These are phyloP conservation scores for Sphaerostilbella broomeana DNA, from an alignment of 2,329 filamentous ascomycete species.

Conservation along the genomic window DNA sequence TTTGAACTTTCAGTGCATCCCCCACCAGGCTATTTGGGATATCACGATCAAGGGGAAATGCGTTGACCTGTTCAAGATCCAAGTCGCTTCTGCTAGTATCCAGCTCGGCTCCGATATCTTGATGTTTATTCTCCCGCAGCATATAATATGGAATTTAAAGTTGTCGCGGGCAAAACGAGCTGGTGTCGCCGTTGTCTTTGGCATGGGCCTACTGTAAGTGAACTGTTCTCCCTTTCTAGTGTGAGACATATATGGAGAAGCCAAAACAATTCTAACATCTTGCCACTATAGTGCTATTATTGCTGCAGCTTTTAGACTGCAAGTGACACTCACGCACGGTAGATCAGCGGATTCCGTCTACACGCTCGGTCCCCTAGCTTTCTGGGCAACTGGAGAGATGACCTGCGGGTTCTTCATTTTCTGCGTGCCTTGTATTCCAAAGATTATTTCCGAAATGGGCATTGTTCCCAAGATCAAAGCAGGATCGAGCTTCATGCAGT, in stretches of 20 bases:
- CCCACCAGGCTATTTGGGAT: slow-evolving; percentile 1
- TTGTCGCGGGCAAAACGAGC: slow-evolving; percentile 1
- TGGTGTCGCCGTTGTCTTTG: slow-evolving; percentile 3
- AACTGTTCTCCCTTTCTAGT: background rate
- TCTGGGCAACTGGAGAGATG: slow-evolving; percentile 1
- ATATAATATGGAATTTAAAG: slow-evolving; percentile 1
- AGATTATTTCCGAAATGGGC: background rate
- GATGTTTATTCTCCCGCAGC: slow-evolving; percentile 1
- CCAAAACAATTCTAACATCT: background rate
- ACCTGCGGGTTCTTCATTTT: slow-evolving; percentile 7
- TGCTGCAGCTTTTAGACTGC: background rate
- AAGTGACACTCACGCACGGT: background rate
- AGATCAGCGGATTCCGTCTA: background rate
- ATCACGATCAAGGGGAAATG: background rate
- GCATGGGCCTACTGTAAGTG: slow-evolving; percentile 4
- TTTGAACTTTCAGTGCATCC: slow-evolving; percentile 1
- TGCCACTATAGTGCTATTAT: background rate
- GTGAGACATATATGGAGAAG: background rate
- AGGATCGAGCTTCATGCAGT: background rate
- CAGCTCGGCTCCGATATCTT: background rate
- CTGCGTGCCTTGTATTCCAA: slow-evolving; percentile 2
- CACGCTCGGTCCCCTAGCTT: background rate
- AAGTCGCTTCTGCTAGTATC: background rate
- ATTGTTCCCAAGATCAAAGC: background rate
- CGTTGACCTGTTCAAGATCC: background rate